These are phyloP conservation scores for Dichotomocladium elegans DNA, from an alignment of 371 early-diverging fungal genomes.

Conservation along the genomic window DNA sequence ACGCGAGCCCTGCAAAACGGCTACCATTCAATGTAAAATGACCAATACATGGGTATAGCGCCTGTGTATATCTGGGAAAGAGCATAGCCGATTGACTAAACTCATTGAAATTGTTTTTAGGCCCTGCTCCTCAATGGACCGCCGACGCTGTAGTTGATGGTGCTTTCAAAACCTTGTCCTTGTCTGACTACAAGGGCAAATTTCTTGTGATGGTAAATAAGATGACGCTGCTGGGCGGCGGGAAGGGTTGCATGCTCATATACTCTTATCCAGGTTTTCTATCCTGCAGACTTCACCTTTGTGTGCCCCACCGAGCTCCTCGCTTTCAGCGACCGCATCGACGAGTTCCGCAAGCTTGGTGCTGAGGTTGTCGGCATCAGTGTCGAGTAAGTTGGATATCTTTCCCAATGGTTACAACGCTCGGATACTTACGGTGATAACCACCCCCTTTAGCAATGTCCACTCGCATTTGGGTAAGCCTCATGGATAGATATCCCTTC, in stretches of 20 bases:
- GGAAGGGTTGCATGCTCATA: no score
- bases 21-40: constrained; percentile 17
- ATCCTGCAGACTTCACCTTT: constrained; percentile 48
- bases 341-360: constrained; percentile 63
- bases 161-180: constrained; percentile 69
- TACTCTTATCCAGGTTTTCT: constrained; percentile 11
- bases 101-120: constrained; percentile 8
- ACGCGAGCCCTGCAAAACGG: constrained; percentile 5
- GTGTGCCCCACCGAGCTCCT: constrained; percentile 70
- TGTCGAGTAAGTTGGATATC: constrained; percentile 59
- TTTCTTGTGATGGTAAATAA: constrained; percentile 35
- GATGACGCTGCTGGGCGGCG: background rate
- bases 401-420: no score
- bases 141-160: constrained; percentile 69
- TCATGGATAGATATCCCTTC: no score
- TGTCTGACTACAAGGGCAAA: constrained; percentile 83
- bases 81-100: background rate
- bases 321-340: constrained; percentile 58
- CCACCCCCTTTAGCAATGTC: constrained; percentile 27
- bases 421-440: no score
- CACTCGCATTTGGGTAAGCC: constrained; percentile 46
- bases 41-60: background rate
- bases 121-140: constrained; percentile 69
- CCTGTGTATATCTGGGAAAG: background rate
- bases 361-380: constrained; percentile 80